These are phyloP conservation scores for Exophiala oligosperma DNA, from an alignment of 2,329 filamentous ascomycete species.

Conservation along the genomic window DNA sequence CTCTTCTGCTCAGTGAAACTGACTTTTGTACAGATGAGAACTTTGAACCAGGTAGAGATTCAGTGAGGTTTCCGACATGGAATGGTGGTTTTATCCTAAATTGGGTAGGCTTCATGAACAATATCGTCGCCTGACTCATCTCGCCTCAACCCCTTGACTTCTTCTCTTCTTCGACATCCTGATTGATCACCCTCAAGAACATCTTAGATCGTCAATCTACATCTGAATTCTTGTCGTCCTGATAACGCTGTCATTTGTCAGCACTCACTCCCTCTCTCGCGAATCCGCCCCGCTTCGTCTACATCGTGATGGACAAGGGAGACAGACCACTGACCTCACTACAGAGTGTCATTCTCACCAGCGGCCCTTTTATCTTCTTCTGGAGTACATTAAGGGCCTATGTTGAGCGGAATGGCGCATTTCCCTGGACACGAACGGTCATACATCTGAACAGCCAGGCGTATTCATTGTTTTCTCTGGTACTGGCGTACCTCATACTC, in stretches of 20 bases:
- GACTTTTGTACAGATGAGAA: too few relatives aligned
- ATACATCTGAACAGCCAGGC: constrained; percentile 22
- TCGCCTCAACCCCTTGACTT: too few relatives aligned
- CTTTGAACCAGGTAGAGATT: too few relatives aligned
- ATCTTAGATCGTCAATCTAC: background rate
- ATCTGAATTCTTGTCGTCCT: too few relatives aligned
- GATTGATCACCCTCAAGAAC: background rate
- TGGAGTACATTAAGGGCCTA: constrained; percentile 18
- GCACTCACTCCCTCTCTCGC: background rate
- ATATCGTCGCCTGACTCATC: background rate
- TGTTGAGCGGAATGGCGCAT: constrained; percentile 18
- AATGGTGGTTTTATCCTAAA: too few relatives aligned
- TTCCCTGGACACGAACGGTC: constrained; percentile 8
- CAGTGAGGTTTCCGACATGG: too few relatives aligned
- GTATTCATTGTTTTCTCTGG: constrained; percentile 25
- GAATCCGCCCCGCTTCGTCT: background rate
- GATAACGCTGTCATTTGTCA: too few relatives aligned
- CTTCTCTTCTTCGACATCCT: too few relatives aligned
- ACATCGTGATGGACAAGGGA: background rate
- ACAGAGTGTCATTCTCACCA: constrained; percentile 20
- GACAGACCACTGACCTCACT: constrained; percentile 19
- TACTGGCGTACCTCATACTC: constrained; percentile 12
- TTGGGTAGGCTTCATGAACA: too few relatives aligned
- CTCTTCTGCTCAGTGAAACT: too few relatives aligned
- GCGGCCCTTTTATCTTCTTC: constrained; percentile 20